Conservation (phyloP, 345 rosid species). For the Populus deltoides region DNA sequence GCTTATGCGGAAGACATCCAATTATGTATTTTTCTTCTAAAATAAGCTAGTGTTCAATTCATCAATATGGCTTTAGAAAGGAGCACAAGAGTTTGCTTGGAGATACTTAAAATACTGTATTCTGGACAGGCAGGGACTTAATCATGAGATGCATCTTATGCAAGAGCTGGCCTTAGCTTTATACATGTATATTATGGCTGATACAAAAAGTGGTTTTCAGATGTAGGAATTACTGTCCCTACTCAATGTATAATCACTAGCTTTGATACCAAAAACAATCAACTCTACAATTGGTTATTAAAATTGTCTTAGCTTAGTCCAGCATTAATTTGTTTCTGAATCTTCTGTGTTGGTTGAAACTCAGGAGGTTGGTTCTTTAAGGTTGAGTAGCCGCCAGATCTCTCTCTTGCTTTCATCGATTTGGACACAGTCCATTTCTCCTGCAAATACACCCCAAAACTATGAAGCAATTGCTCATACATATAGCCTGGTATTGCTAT, state of each 20-base stretch:
- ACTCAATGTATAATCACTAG: constrained; percentile 8
- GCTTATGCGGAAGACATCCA: neutral
- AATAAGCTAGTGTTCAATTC: neutral
- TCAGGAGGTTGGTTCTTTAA: constrained; percentile 66
- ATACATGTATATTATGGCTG: neutral
- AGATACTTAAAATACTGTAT: neutral
- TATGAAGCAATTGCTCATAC: constrained; percentile 95
- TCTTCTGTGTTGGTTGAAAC: constrained; percentile 10
- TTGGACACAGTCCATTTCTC: constrained; percentile 91
- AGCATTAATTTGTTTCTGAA: constrained; percentile 9
- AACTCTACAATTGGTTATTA: constrained; percentile 4
- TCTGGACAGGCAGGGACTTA: neutral
- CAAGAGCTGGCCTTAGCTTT: neutral
- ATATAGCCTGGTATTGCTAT: constrained; percentile 79
- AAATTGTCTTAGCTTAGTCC: neutral
- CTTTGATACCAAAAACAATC: constrained; percentile 6
- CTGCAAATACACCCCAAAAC: constrained; percentile 80
- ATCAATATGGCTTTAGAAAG: neutral
- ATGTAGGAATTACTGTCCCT: neutral
- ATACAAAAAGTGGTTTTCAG: neutral
- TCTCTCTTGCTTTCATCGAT: constrained; percentile 85
- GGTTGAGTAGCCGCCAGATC: constrained; percentile 92
- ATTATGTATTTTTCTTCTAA: neutral
- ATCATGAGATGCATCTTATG: neutral
- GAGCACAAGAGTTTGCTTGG: neutral